Evolutionary conservation across 73 alveolate species (phyloP), one percentile per base, ranked within the genome.

Genomic region (Uronychia setigera): DNA sequence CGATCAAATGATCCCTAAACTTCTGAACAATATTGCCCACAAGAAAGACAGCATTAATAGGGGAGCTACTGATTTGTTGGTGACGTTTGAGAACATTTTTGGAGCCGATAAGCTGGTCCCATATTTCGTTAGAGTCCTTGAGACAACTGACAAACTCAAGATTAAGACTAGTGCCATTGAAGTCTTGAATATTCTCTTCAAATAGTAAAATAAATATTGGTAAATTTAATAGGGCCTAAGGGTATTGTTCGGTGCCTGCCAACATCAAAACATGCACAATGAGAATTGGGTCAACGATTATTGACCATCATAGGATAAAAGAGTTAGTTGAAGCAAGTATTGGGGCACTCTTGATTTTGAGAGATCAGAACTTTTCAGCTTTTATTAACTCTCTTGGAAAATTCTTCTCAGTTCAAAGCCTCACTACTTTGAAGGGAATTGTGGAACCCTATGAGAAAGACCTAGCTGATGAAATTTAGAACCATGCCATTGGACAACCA

Each of bases 21-120:
- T 46, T 19, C 67, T 46, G n/a, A 19, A 19, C n/a, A 46, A 46
- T 19, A 46, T 46, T 19, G 67, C 67, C 5, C 67, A 46, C 19
- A 46, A 46, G 19, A 46, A 46, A 19, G 67, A 46, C 67, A 46
- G 67, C 67, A 46, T 46, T 19, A 46, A 46, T 46, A 46, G 67
- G 19, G 67, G 67, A 19, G 67, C 67, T 46, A 46, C 67, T 11
- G 67, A 46, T 19, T 19, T 46, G 19, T 19, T 46, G 5, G 67
- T 46, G 67, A 46, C 67, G n/a, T 46, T 46, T 19, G 67, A 46
- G 67, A 46, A 19, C n/a, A 46, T 46, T 19, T 46, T 46, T 19
- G 67, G 67, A 46, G 67, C 67, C 67, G 67, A 46, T 46, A 46
- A 46, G 67, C 67, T 46, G 67, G 67, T 19, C 19, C 67, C 67